Base-by-base conservation (phyloP, 169 alveolate genomes). In the Eimeria acervulina region DNA sequence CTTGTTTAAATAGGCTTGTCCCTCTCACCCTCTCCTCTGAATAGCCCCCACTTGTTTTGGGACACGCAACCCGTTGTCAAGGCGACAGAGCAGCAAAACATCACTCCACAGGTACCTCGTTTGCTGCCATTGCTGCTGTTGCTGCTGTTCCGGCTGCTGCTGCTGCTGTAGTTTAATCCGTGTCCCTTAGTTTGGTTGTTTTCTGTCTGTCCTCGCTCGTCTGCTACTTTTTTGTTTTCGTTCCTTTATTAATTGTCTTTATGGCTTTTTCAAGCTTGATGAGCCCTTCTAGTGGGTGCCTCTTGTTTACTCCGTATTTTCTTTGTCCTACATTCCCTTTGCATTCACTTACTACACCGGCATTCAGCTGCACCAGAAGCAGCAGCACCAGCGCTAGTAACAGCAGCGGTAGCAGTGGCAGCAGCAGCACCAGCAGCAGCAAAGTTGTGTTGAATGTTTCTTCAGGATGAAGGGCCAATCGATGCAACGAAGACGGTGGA, bases 11-110 rank as follows among this genome's bases (percentile, higher is more conserved):
- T 19, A 70, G 83, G 83, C 3, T 31, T 70, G 26, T 70, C 83
- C 6, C 52, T 70, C 12, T 0, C 93, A 42, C 81, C 13, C 40
- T 17, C 84, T 28, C 42, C 81, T 5, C 47, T 89, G n/a, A 31
- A n/a, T n/a, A 84, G 76, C 63, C 87, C 96, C 31, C 96, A 93
- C 36, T 15, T 87, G 47, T 93, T 93, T 59, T 93, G 96, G 96
- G 96, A 93, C 38, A 93, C 96, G n/a, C 96, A 93, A 87, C 96
- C 96, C 31, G 93, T 93, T 33, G 74, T 70, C 47, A 93, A 93
- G 66, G 92, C 72, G 19, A 0, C 74, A 10, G 94, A 61, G 63
- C 80, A 23, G 15, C 8, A 31, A 0, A 2, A 38, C 2, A 31
- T 59, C 44, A 40, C 80, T 7, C 63, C 66, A 17, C 42, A 33